phyloP scores from a whole-genome alignment of 495 filamentous ascomycete genomes.

The Staphylotrichum longicolle region DNA sequence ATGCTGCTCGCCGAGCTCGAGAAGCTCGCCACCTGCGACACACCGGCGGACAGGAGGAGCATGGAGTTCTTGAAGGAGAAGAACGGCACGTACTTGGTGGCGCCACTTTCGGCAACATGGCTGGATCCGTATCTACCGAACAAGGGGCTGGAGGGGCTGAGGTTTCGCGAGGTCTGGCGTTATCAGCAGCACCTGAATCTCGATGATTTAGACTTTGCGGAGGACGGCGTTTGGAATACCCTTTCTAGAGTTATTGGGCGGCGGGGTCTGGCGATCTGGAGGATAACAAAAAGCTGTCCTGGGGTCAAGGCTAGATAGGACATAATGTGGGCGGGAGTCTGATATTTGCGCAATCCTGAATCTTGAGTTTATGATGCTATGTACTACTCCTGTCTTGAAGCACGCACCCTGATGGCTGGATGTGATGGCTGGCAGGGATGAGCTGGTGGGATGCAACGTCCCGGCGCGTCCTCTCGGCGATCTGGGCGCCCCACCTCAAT shows the following conservation, averaged over 20 bases:
- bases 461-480: not conserved
- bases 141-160: constrained; percentile 47
- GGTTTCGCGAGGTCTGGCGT: constrained; percentile 67
- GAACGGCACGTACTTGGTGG: constrained; percentile 62
- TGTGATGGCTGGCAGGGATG: constrained; percentile 11
- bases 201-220: constrained; percentile 87
- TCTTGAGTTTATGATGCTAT: too few species aligned
- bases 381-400: constrained; percentile 1
- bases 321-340: constrained; percentile 16
- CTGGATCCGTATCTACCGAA: constrained; percentile 61
- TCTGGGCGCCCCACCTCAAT: constrained; percentile 13
- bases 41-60: constrained; percentile 48
- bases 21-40: constrained; percentile 58
- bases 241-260: constrained; percentile 72
- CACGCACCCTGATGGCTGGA: constrained; percentile 43
- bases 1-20: constrained; percentile 59
- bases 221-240: constrained; percentile 77
- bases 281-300: constrained; percentile 58
- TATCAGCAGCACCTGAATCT: constrained; percentile 76
- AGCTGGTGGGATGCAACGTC: not conserved
- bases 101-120: constrained; percentile 68
- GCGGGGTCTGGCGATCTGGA: constrained; percentile 78
- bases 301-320: constrained; percentile 12
- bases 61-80: constrained; percentile 50
- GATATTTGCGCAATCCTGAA: not conserved